Evolutionary conservation across 345 rosid genomes (phyloP).

Genomic region (Hevea brasiliensis): DNA sequence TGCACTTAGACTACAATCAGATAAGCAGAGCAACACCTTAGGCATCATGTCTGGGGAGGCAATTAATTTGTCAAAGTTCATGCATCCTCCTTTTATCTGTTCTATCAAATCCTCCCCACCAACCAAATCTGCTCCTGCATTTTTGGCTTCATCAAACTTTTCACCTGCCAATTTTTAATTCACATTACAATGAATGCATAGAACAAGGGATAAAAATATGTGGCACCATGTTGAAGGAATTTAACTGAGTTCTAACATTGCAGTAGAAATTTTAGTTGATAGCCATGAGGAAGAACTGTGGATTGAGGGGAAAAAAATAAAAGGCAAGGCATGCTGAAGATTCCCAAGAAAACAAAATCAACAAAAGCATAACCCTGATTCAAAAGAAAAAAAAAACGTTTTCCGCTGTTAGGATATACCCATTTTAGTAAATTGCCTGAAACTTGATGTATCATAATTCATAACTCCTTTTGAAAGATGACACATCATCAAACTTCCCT

Average conservation of each 20-base stretch:
- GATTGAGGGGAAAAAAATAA: no score
- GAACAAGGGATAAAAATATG: slow-evolving; percentile 1
- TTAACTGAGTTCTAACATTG: no score
- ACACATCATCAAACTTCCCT: neutral
- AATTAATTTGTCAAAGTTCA: slow-evolving; percentile 95
- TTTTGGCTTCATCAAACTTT: slow-evolving; percentile 93
- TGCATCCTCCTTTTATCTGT: slow-evolving; percentile 90
- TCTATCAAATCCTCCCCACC: slow-evolving; percentile 95
- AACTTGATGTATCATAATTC: neutral
- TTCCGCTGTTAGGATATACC: neutral
- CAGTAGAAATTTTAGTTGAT: no score
- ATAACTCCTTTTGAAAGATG: neutral
- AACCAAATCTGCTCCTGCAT: slow-evolving; percentile 96
- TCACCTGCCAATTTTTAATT: slow-evolving; percentile 62
- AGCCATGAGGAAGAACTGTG: no score
- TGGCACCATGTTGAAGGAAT: neutral
- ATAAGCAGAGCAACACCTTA: slow-evolving; percentile 60
- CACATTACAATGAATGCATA: slow-evolving; percentile 17
- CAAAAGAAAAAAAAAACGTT: no score
- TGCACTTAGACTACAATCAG: slow-evolving; percentile 1
- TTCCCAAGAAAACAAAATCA: no score
- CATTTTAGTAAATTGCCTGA: neutral
- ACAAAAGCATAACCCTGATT: no score
- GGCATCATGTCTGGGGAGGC: slow-evolving; percentile 99
- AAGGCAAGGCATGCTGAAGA: no score